Evolutionary conservation across 805 yeast genomes (phyloP).

Genomic region (Schwanniomyces polymorphus): DNA sequence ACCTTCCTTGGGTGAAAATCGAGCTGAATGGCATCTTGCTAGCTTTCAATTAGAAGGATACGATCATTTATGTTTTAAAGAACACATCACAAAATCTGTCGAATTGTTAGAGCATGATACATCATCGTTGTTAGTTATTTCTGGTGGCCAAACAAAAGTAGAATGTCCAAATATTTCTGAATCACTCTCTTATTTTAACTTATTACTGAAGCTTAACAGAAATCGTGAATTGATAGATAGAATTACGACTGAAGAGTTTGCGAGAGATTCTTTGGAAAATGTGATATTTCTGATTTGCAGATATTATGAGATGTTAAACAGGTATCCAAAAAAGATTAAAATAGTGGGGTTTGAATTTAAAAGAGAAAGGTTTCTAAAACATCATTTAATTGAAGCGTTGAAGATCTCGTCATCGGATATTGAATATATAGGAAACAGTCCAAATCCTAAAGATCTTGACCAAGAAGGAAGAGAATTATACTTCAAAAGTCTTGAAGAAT

Average conservation of each 20-base stretch:
- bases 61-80: conserved; percentile 65
- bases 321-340: conserved; percentile 52
- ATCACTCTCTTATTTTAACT: conserved; percentile 53
- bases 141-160: conserved; percentile 73
- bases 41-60: conserved; percentile 67
- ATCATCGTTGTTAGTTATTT: conserved; percentile 43
- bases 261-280: conserved; percentile 81
- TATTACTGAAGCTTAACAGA: conserved; percentile 34
- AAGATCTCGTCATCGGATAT: conserved; percentile 36
- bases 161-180: conserved; percentile 59
- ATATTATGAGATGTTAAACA: conserved; percentile 45
- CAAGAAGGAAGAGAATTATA: conserved; percentile 31
- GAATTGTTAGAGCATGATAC: conserved; percentile 28
- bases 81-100: conserved; percentile 55
- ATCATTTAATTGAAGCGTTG: conserved; percentile 53
- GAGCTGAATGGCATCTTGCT: conserved; percentile 65
- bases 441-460: conserved; percentile 39
- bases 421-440: conserved; percentile 58
- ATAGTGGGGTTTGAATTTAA: conserved; percentile 80
- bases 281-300: conserved; percentile 59
- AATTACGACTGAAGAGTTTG: conserved; percentile 63
- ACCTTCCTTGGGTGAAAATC: conserved; percentile 42
- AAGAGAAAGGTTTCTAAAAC: conserved; percentile 52
- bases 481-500: conserved; percentile 42
- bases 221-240: conserved; percentile 13